Evolutionary conservation across 306 rosid genomes (phyloP).

Genomic region (Vicia faba): DNA sequence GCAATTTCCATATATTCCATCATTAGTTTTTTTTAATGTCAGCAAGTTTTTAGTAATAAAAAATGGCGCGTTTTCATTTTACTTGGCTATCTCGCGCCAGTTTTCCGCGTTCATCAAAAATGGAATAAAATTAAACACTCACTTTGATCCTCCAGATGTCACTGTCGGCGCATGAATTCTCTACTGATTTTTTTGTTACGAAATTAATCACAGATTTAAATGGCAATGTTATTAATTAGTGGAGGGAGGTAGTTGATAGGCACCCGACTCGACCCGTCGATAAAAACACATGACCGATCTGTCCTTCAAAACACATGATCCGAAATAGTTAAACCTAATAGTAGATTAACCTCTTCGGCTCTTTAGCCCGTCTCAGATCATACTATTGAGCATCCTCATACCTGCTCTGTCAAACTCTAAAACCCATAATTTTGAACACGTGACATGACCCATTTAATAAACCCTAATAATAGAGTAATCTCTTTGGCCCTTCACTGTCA

Average conservation of each 20-base stretch:
- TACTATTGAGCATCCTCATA: not conserved
- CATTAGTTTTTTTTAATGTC: constrained; percentile 1
- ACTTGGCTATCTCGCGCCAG: constrained; percentile 2
- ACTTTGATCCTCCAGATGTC: not conserved
- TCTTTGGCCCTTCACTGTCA: not conserved
- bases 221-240: not conserved
- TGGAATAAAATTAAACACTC: constrained; percentile 1
- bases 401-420: not conserved
- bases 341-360: not conserved
- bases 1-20: not conserved
- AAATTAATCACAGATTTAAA: not conserved
- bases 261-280: not conserved
- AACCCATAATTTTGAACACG: not conserved
- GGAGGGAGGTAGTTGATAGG: not conserved
- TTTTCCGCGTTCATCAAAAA: not conserved
- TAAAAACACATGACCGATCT: not conserved
- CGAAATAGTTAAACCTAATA: not conserved
- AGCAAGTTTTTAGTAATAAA: constrained; percentile 19
- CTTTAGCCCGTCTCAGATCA: not conserved
- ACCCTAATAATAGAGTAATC: not conserved
- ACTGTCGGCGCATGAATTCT: not conserved
- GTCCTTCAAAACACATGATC: not conserved
- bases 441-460: not conserved
- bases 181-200: not conserved
- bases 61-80: not conserved